These are phyloP conservation scores for Actinidia chinensis DNA, from an alignment of 179 eudicot genomes.

Conservation along the genomic window DNA sequence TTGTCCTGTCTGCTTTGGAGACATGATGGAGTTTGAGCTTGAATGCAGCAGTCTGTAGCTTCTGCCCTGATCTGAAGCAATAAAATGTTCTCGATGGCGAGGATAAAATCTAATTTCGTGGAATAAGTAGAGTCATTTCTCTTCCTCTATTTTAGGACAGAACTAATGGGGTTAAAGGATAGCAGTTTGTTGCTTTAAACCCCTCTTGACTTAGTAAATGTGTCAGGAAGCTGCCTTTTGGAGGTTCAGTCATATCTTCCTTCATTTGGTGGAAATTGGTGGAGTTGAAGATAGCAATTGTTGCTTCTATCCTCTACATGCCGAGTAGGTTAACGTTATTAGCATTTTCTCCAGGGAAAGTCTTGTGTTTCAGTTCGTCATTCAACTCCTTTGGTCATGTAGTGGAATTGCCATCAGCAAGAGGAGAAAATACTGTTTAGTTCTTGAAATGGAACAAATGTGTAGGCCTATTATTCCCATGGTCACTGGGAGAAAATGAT, in stretches of 20 bases:
- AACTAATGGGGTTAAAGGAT: neutral
- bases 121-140: neutral
- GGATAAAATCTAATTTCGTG: neutral
- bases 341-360: too few relatives aligned
- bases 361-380: too few relatives aligned
- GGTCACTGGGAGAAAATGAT: too few relatives aligned
- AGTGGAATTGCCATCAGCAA: too few relatives aligned
- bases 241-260: conserved; percentile 4
- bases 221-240: neutral
- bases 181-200: neutral
- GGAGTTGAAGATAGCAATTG: too few relatives aligned
- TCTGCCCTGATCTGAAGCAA: neutral
- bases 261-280: too few relatives aligned
- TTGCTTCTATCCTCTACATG: too few relatives aligned
- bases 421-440: too few relatives aligned
- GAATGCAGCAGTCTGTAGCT: neutral
- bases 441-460: too few relatives aligned
- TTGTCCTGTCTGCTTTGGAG: neutral
- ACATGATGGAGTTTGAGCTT: neutral
- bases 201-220: neutral
- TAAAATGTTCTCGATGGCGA: neutral
- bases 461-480: too few relatives aligned
- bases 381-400: too few relatives aligned
- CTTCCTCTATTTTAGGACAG: neutral
- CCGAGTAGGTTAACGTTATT: too few relatives aligned